A percentile compares a stretch with the other conserved stretches of the same genome.
These are phyloP conservation scores for Ostreobium quekettii DNA, from an alignment of 139 green algal species.

Conservation along the genomic window DNA sequence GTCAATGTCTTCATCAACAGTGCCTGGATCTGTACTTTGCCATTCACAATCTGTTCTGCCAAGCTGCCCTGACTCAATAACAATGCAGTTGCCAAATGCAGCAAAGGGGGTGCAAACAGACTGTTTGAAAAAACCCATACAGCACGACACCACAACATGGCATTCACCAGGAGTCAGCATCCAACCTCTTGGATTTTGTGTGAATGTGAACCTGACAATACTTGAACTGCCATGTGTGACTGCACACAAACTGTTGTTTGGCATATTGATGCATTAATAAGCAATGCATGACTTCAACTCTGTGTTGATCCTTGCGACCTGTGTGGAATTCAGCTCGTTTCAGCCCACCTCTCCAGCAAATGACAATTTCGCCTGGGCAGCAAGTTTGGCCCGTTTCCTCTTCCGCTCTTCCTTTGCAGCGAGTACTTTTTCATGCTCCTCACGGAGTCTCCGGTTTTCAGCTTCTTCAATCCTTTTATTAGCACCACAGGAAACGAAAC, in stretches of 20 bases:
- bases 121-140: too few relatives aligned
- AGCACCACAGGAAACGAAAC: too few relatives aligned
- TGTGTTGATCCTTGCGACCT: not conserved
- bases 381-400: constrained; percentile 31
- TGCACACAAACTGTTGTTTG: not conserved
- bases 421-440: constrained; percentile 30
- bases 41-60: too few relatives aligned
- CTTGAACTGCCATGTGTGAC: not conserved
- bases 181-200: not conserved
- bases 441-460: constrained; percentile 21
- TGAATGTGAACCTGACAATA: not conserved
- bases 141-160: not conserved
- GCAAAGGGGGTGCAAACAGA: too few relatives aligned
- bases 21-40: too few relatives aligned
- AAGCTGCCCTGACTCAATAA: too few relatives aligned
- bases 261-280: not conserved
- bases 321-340: not conserved
- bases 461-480: constrained; percentile 8
- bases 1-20: too few relatives aligned
- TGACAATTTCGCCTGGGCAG: constrained; percentile 57
- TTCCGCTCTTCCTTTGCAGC: constrained; percentile 24
- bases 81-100: too few relatives aligned
- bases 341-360: constrained; percentile 48
- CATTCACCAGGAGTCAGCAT: not conserved
- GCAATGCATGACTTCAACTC: not conserved